phyloP scores from a whole-genome alignment of 192 early-diverging fungal species.

The Borealophlyctis nickersoniae region DNA sequence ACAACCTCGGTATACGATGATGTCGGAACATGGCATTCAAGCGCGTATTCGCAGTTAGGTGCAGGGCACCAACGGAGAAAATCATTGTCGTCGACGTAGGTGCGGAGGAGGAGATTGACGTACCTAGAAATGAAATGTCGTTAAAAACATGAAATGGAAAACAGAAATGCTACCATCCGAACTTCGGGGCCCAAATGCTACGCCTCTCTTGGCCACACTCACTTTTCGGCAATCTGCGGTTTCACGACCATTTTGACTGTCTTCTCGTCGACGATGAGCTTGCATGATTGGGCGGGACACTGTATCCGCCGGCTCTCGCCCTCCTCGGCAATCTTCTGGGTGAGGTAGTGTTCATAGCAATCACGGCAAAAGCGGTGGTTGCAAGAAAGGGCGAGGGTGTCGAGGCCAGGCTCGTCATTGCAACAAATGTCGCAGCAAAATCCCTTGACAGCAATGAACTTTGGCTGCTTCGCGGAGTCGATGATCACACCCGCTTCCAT shows the following conservation, averaged over 20 bases:
- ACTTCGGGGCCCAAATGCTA: too few relatives aligned
- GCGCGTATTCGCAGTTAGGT: slow-evolving; percentile 90
- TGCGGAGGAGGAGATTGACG: slow-evolving; percentile 71
- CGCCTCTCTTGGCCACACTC: slow-evolving; percentile 31
- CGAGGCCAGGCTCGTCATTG: slow-evolving; percentile 50
- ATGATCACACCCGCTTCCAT: slow-evolving; percentile 69
- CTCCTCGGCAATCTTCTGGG: slow-evolving; percentile 81
- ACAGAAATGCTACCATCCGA: too few relatives aligned
- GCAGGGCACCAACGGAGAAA: slow-evolving; percentile 90
- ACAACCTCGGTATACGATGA: slow-evolving; percentile 69
- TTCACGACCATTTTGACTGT: slow-evolving; percentile 71
- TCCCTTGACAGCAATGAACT: slow-evolving; percentile 22
- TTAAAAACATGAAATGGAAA: not conserved
- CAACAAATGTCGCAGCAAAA: slow-evolving; percentile 94
- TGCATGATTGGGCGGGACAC: slow-evolving; percentile 77
- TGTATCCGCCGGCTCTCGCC: slow-evolving; percentile 86
- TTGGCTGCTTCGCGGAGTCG: slow-evolving; percentile 34
- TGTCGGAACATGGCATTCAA: slow-evolving; percentile 81
- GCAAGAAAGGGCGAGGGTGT: slow-evolving; percentile 77
- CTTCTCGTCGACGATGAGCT: slow-evolving; percentile 76
- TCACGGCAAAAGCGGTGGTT: slow-evolving; percentile 82
- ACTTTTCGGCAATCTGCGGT: slow-evolving; percentile 58
- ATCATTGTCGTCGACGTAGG: slow-evolving; percentile 87
- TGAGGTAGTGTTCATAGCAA: slow-evolving; percentile 85
- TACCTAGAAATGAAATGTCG: slow-evolving; percentile 51